Base-by-base conservation (phyloP, 345 rosid species). In the Citrus unshiu region DNA sequence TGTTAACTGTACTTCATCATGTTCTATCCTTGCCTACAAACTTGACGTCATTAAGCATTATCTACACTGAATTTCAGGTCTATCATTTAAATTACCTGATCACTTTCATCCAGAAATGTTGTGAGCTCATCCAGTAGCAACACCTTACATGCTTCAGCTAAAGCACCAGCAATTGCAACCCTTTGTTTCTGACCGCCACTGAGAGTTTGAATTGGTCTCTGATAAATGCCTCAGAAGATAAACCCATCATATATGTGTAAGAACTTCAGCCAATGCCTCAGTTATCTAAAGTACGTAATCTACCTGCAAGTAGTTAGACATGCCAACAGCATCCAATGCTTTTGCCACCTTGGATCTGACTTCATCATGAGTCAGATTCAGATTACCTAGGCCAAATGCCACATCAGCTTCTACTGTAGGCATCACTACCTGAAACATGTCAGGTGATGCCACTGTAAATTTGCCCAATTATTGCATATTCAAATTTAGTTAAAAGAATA, bases 181-280 rank as follows among this genome's bases (percentile, higher is more conserved):
- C 97, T 88, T 85, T 95, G 97, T 83, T 95, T 95, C 83, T 95
- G 98, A 83, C 98, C 99, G 68, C 99, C 99, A 75, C 98, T 95
- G 8, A 95, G 93, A 70, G 98, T 95, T 87, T 93, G 98, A 85
- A 95, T 89, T 18, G 97, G 94, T 85, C 98, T 92, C 98, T 95
- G 86, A 72, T 72, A 73, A 82, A 78, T 64, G 60, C 67, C 79
- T 43, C 65, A 72, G 69, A 70, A 58, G 46, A 61, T 40, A 72
- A 59, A 63, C 58, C 72, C 21, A 37, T 24, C 70, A 35, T 29
- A 61, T 14, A 51, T 5, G 62, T 46, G 25, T 22, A 21, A 37
- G 32, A 49, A 46, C 40, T 51, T 40, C n/a, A 62, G 54, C 68
- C 66, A 22, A 29, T 65, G 30, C 35, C 62, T 34, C 19, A 18